Evolutionary conservation across 805 yeast genomes (phyloP).

Genomic region (Candida coleopterorum): DNA sequence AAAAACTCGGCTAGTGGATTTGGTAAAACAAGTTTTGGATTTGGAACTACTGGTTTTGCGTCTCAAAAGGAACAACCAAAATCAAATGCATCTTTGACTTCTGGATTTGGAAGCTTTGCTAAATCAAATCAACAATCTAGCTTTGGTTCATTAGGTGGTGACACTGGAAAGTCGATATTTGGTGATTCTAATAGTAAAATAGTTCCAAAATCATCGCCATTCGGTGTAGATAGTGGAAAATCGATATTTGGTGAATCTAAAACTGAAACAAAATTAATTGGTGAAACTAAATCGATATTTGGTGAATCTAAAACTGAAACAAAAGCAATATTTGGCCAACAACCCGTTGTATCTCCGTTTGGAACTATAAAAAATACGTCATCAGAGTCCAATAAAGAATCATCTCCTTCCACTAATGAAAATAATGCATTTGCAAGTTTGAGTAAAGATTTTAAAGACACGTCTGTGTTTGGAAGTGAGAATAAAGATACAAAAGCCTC

Average conservation of each 20-base stretch:
- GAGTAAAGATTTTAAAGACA: background rate
- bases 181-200: slow-evolving; percentile 1
- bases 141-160: slow-evolving; percentile 8
- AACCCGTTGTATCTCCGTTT: too few relatives aligned
- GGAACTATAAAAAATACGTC: too few relatives aligned
- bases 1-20: slow-evolving; percentile 14
- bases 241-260: slow-evolving; percentile 1
- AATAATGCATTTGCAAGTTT: background rate
- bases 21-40: slow-evolving; percentile 1
- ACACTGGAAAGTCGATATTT: slow-evolving; percentile 5
- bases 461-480: background rate
- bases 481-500: too few relatives aligned
- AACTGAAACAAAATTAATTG: background rate
- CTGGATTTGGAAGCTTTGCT: slow-evolving; percentile 6
- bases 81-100: slow-evolving; percentile 3
- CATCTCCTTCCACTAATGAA: background rate
- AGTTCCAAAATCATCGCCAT: slow-evolving; percentile 11
- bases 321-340: background rate
- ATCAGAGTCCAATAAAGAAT: too few relatives aligned
- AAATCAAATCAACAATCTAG: background rate
- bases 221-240: slow-evolving; percentile 8
- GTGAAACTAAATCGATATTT: background rate
- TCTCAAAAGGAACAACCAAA: background rate
- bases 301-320: background rate
- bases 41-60: slow-evolving; percentile 7